phyloP scores from a whole-genome alignment of 2,329 filamentous ascomycete genomes.

The Huntiella bhutanensis region DNA sequence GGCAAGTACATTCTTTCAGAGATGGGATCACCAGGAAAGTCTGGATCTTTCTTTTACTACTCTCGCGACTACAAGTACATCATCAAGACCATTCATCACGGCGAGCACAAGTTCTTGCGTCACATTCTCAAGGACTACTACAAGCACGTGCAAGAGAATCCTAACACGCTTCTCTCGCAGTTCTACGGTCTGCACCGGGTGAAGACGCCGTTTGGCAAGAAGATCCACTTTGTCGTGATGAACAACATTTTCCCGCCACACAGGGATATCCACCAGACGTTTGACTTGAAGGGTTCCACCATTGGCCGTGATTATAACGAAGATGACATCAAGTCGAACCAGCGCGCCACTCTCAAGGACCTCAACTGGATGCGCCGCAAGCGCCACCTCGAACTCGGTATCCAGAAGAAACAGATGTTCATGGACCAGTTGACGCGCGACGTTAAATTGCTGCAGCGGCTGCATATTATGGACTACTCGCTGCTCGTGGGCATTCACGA shows the following conservation, averaged over 20 bases:
- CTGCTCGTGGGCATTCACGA: conserved; percentile 90
- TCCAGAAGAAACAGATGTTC: conserved; percentile 74
- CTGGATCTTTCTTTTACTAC: conserved; percentile 98
- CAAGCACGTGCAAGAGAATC: conserved; percentile 76
- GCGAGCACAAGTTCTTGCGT: conserved; percentile 72
- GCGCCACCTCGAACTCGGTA: conserved; percentile 70
- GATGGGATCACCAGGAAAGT: conserved; percentile 90
- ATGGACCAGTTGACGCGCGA: conserved; percentile 76
- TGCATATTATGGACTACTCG: conserved; percentile 98
- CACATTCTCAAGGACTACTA: conserved; percentile 86
- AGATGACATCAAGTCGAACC: conserved; percentile 72
- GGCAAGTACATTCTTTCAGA: conserved; percentile 98
- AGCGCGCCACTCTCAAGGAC: conserved; percentile 84
- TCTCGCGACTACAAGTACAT: conserved; percentile 99
- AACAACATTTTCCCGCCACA: conserved; percentile 98
- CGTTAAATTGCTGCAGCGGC: conserved; percentile 64
- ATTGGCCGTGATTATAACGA: conserved; percentile 83
- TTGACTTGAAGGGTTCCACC: conserved; percentile 91
- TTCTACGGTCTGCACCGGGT: conserved; percentile 95
- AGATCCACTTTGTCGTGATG: conserved; percentile 99
- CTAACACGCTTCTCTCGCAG: conserved; percentile 89
- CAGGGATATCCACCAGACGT: conserved; percentile 90
- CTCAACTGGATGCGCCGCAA: conserved; percentile 86
- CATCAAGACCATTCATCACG: conserved; percentile 98
- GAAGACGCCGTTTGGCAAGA: conserved; percentile 94